A percentile compares a stretch with the other conserved stretches of the same genome.
These are phyloP conservation scores for Pseudocercospora pini-densiflorae DNA, from an alignment of 2,329 filamentous ascomycete genomes.

Conservation along the genomic window DNA sequence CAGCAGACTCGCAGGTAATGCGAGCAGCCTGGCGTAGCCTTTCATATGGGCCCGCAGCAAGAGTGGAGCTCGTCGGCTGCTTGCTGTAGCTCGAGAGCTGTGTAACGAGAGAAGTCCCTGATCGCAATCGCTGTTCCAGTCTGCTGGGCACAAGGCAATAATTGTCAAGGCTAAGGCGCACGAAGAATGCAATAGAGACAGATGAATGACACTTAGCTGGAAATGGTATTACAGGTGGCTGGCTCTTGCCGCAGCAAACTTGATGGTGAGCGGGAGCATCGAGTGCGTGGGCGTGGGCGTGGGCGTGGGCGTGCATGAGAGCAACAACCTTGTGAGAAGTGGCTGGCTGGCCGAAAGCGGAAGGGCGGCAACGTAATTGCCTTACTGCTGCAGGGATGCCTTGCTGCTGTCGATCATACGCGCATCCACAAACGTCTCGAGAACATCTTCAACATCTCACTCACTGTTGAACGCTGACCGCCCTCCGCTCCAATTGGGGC, in stretches of 20 bases:
- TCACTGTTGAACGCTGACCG: neutral
- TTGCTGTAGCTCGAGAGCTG: conserved; percentile 7
- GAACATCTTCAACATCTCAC: neutral
- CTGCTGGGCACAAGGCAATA: neutral
- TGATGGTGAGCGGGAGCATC: neutral
- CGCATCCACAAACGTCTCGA: neutral
- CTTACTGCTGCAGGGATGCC: neutral
- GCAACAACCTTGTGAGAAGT: neutral
- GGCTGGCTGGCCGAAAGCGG: neutral
- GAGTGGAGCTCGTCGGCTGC: neutral
- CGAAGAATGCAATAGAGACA: neutral
- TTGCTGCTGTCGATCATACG: neutral
- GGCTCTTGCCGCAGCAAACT: conserved; percentile 1
- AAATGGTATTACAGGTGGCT: conserved; percentile 1
- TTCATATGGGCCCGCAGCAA: conserved; percentile 26
- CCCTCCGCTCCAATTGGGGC: neutral
- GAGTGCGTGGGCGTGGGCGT: neutral
- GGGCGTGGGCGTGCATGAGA: neutral
- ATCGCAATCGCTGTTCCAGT: neutral
- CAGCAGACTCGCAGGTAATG: conserved; percentile 35
- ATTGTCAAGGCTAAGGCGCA: neutral
- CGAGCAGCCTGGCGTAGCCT: conserved; percentile 27
- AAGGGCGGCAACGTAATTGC: neutral
- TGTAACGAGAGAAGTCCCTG: neutral
- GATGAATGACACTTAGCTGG: neutral